These are phyloP conservation scores for Apiospora pterosperma DNA, from an alignment of 2,329 filamentous ascomycete genomes.

Conservation along the genomic window DNA sequence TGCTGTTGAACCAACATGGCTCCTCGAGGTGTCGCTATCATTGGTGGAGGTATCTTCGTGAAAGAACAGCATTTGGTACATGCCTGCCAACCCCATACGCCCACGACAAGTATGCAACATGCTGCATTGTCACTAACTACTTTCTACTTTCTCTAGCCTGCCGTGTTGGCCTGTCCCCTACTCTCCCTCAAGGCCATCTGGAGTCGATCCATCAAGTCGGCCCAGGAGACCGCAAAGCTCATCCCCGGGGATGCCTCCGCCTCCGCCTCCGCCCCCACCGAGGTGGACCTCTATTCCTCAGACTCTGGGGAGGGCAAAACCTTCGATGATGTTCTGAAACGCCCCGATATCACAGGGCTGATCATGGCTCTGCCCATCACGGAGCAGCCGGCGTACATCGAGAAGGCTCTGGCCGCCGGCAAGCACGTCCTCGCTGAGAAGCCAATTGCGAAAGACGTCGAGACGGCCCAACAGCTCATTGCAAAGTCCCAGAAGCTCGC, in stretches of 20 bases:
- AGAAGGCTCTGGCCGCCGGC: conserved; percentile 56
- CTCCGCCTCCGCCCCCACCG: too few relatives aligned
- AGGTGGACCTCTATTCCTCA: conserved; percentile 25
- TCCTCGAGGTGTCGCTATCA: conserved; percentile 9
- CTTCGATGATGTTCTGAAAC: conserved; percentile 41
- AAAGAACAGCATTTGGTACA: conserved; percentile 49
- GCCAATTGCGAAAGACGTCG: conserved; percentile 60
- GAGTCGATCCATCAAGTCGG: conserved; percentile 49
- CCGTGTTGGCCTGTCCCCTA: conserved; percentile 41
- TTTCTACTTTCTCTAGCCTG: conserved; percentile 32
- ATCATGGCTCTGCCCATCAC: conserved; percentile 54
- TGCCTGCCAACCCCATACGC: background rate
- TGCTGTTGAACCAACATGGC: background rate
- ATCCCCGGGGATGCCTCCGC: conserved; percentile 19
- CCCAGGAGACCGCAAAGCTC: conserved; percentile 33
- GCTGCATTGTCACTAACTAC: conserved; percentile 13
- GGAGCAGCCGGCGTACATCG: conserved; percentile 55
- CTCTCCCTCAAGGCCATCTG: conserved; percentile 54
- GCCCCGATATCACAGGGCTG: conserved; percentile 41
- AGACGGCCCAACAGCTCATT: conserved; percentile 37
- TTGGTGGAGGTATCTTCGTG: conserved; percentile 42
- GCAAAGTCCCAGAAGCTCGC: conserved; percentile 29
- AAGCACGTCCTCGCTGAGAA: conserved; percentile 72
- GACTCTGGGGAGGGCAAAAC: conserved; percentile 30
- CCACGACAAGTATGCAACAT: background rate